phyloP scores from a whole-genome alignment of 2,329 filamentous ascomycete species.

The Lachnum nothofagi region DNA sequence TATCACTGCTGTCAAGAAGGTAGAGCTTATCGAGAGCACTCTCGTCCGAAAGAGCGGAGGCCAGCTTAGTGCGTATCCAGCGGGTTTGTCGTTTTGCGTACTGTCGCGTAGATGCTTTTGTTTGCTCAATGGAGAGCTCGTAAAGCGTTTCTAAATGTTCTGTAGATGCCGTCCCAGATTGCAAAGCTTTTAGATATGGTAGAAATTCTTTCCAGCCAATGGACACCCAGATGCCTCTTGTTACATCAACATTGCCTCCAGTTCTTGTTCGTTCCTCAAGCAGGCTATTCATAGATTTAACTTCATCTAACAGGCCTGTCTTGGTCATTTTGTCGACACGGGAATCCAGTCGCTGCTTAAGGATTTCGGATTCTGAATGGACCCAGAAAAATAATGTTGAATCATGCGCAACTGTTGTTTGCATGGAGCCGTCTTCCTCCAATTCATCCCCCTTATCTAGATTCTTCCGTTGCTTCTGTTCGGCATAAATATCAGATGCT shows the following conservation, averaged over 20 bases:
- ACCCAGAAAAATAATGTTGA: constrained; percentile 72
- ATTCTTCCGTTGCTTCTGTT: constrained; percentile 54
- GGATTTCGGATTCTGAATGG: constrained; percentile 62
- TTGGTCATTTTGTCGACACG: constrained; percentile 82
- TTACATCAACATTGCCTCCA: constrained; percentile 60
- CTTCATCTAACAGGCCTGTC: constrained; percentile 59
- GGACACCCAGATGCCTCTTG: constrained; percentile 87
- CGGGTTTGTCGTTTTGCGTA: constrained; percentile 80
- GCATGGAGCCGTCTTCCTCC: neutral
- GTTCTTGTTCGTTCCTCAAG: constrained; percentile 39
- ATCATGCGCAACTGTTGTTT: neutral
- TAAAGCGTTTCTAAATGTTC: constrained; percentile 52
- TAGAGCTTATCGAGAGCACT: constrained; percentile 58
- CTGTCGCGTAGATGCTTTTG: constrained; percentile 76
- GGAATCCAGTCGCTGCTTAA: constrained; percentile 66
- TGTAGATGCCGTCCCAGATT: constrained; percentile 27
- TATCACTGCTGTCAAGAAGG: constrained; percentile 73
- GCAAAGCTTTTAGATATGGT: constrained; percentile 55
- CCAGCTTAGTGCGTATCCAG: constrained; percentile 82
- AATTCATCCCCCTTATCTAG: constrained; percentile 24
- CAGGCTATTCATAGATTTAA: constrained; percentile 47
- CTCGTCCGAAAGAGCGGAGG: constrained; percentile 58
- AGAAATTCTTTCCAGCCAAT: constrained; percentile 94
- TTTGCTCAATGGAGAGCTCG: constrained; percentile 60
- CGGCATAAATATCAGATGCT: constrained; percentile 81